Conservation (phyloP, 257 asterid species). For the Catharanthus roseus region DNA sequence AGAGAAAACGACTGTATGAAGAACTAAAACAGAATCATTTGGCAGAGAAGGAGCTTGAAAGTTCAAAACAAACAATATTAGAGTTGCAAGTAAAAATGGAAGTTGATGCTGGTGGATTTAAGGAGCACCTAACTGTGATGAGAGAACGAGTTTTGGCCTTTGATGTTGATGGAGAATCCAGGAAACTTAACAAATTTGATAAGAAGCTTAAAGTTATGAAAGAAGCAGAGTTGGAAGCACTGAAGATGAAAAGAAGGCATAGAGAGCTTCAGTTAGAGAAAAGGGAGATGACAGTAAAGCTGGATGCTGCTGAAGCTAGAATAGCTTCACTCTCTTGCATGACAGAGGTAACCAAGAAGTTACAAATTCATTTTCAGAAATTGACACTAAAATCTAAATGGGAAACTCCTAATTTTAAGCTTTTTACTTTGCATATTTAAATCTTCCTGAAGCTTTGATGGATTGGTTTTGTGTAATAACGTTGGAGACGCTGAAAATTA, state of each 20-base stretch:
- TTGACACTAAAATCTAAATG: background rate
- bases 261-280: slow-evolving; percentile 21
- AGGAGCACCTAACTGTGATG: slow-evolving; percentile 8
- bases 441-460: background rate
- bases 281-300: slow-evolving; percentile 16
- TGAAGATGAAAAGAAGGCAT: slow-evolving; percentile 23
- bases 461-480: background rate
- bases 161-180: background rate
- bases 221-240: slow-evolving; percentile 13
- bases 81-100: slow-evolving; percentile 10
- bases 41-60: slow-evolving; percentile 9
- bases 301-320: slow-evolving; percentile 10
- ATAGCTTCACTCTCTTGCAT: slow-evolving; percentile 11
- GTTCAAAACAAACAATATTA: background rate
- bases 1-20: slow-evolving; percentile 2
- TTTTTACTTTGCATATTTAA: background rate
- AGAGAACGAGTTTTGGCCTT: slow-evolving; percentile 10
- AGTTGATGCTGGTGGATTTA: slow-evolving; percentile 1
- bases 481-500: background rate
- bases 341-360: slow-evolving; percentile 8
- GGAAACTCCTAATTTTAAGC: background rate
- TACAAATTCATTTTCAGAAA: background rate
- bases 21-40: slow-evolving; percentile 13
- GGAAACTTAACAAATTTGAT: background rate
- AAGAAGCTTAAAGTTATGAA: slow-evolving; percentile 10